Conservation (phyloP, 108 stramenopile genomes). For the Cyclotella kingstonii region DNA sequence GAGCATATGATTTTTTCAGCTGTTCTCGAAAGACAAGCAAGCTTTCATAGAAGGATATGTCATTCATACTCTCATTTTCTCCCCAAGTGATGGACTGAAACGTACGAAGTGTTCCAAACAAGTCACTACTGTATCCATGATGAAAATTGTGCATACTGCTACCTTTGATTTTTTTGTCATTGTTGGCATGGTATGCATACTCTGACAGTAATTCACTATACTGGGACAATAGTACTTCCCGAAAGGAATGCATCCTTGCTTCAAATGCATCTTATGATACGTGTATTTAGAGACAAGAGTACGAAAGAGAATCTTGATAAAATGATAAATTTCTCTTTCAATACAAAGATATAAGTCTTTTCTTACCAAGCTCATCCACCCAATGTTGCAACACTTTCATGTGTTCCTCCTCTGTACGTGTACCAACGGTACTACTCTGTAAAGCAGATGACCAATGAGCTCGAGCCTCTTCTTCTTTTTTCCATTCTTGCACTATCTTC, state of each 20-base stretch:
- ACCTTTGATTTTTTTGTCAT: too few species aligned
- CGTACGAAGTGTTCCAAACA: conserved; percentile 8
- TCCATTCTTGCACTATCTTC: conserved; percentile 48
- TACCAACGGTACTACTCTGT: too few species aligned
- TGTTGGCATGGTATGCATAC: too few species aligned
- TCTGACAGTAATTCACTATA: conserved; percentile 22
- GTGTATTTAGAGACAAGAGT: neutral
- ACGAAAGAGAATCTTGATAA: neutral
- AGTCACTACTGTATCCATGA: conserved; percentile 2
- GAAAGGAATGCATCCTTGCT: conserved; percentile 43
- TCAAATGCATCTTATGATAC: conserved; percentile 51
- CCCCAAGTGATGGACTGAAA: conserved; percentile 19
- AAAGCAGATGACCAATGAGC: too few species aligned
- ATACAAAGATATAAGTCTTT: too few species aligned
- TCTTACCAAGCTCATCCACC: conserved; percentile 64
- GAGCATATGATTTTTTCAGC: conserved; percentile 48
- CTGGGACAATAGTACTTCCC: conserved; percentile 26
- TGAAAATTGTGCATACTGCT: too few species aligned
- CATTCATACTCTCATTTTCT: conserved; percentile 19
- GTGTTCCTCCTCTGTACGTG: conserved; percentile 39
- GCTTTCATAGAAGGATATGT: conserved; percentile 42
- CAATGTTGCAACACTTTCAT: conserved; percentile 64
- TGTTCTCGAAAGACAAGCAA: conserved; percentile 56
- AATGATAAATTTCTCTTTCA: neutral
- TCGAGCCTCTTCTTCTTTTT: too few species aligned